Conservation (phyloP, 257 asterid genomes). For the Prunella vulgaris region DNA sequence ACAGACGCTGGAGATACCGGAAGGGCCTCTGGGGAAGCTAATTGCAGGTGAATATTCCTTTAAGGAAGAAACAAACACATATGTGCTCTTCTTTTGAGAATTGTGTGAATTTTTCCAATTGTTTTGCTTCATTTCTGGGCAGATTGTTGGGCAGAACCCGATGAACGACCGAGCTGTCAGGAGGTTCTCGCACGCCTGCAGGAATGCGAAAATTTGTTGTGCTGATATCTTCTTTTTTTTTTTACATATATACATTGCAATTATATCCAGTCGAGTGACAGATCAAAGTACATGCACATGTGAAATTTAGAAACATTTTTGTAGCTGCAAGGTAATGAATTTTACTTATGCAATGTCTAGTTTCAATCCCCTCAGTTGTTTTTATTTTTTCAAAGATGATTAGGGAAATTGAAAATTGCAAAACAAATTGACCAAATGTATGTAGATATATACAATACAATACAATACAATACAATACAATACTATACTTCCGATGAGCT, state of each 20-base stretch:
- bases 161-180: slow-evolving; percentile 72
- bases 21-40: slow-evolving; percentile 68
- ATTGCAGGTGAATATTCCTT: slow-evolving; percentile 48
- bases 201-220: slow-evolving; percentile 47
- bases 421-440: background rate
- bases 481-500: background rate
- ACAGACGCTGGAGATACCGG: slow-evolving; percentile 69
- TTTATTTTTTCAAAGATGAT: background rate
- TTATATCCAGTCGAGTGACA: background rate
- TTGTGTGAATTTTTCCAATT: background rate
- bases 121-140: slow-evolving; percentile 3
- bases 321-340: background rate
- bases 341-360: background rate
- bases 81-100: background rate
- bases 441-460: too few relatives aligned
- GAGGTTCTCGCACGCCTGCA: slow-evolving; percentile 66
- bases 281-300: background rate
- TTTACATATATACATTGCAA: background rate
- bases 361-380: background rate
- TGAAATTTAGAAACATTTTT: slow-evolving; percentile 7
- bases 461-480: too few relatives aligned
- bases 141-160: slow-evolving; percentile 93
- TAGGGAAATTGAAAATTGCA: background rate
- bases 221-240: slow-evolving; percentile 20
- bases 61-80: background rate